These are phyloP conservation scores for Cryptosporidium xiaoi DNA, from an alignment of 169 alveolate species.

Conservation along the genomic window DNA sequence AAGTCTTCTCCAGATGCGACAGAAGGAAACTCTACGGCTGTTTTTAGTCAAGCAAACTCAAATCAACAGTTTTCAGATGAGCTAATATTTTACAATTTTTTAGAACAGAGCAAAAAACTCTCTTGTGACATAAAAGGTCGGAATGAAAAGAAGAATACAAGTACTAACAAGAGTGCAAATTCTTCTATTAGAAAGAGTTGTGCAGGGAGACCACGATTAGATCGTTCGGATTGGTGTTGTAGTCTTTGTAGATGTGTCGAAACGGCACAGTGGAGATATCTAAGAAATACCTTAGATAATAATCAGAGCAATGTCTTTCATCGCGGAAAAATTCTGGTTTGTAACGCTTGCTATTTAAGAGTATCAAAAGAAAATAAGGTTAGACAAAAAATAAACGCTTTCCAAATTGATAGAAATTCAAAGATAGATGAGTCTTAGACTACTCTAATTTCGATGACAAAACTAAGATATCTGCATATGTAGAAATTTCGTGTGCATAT, in stretches of 20 bases:
- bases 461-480: not conserved
- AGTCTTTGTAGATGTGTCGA: conserved; percentile 67
- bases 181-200: conserved; percentile 60
- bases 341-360: conserved; percentile 76
- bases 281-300: conserved; percentile 43
- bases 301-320: conserved; percentile 58
- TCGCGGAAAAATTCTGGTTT: conserved; percentile 75
- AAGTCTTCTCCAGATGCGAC: conserved; percentile 47
- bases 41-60: conserved; percentile 17
- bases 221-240: conserved; percentile 73
- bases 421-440: conserved; percentile 57
- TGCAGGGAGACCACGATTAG: conserved; percentile 73
- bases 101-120: conserved; percentile 61
- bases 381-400: conserved; percentile 64
- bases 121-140: conserved; percentile 55
- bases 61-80: conserved; percentile 63
- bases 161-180: conserved; percentile 36
- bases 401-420: conserved; percentile 38
- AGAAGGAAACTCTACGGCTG: conserved; percentile 20
- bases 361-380: conserved; percentile 72
- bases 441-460: not conserved
- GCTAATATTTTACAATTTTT: conserved; percentile 44
- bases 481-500: conserved; percentile 34
- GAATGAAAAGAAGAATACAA: conserved; percentile 32
- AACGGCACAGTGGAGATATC: conserved; percentile 71